phyloP scores from a whole-genome alignment of 169 alveolate genomes.

The Plasmodium fragile region DNA sequence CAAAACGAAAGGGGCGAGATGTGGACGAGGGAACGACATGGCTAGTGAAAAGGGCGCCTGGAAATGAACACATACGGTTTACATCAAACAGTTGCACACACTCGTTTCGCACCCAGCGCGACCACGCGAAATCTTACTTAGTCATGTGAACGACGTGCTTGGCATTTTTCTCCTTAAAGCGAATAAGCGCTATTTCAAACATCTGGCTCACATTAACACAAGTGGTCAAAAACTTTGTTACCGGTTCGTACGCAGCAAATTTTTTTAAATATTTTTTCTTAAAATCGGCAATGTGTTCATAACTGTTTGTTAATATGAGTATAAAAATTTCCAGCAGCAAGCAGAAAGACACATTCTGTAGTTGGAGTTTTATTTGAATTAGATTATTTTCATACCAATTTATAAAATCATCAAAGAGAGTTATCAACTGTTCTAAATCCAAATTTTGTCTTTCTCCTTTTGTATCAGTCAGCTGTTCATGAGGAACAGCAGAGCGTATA shows the following conservation, averaged over 20 bases:
- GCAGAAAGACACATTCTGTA: conserved; percentile 66
- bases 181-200: conserved; percentile 67
- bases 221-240: conserved; percentile 31
- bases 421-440: conserved; percentile 16
- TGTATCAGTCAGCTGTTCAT: conserved; percentile 21
- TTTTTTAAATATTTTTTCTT: conserved; percentile 68
- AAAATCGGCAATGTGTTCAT: conserved; percentile 21
- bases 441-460: conserved; percentile 24
- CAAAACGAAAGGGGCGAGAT: not conserved
- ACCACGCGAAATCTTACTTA: conserved; percentile 15
- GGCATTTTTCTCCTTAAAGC: conserved; percentile 66
- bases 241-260: conserved; percentile 66
- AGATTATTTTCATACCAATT: conserved; percentile 75
- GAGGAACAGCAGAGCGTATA: conserved; percentile 14
- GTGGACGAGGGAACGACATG: not conserved
- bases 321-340: conserved; percentile 61
- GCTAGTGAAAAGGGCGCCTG: not conserved
- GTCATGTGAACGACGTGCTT: conserved; percentile 69
- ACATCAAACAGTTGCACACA: not conserved
- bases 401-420: conserved; percentile 49
- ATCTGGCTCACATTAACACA: conserved; percentile 72
- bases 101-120: not conserved
- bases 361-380: conserved; percentile 60
- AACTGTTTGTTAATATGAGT: conserved; percentile 45
- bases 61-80: not conserved